Conservation (phyloP, 2,329 filamentous ascomycete genomes). For the Pyrenophora seminiperda region DNA sequence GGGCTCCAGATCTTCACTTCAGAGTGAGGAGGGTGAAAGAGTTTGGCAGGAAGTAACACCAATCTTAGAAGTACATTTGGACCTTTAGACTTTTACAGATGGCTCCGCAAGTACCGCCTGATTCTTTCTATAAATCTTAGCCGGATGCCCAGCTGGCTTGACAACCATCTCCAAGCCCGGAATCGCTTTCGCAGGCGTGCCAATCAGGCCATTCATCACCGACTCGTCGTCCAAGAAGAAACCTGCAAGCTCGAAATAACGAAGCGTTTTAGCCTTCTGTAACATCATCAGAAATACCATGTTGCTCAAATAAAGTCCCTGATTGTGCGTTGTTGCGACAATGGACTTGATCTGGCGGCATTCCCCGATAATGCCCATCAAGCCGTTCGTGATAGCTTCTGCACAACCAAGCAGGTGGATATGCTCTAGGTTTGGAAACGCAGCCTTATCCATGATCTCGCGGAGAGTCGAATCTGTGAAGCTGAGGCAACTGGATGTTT, state of each 20-base stretch:
- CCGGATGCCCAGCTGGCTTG: background rate
- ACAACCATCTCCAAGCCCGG: background rate
- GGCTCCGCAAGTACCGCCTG: background rate
- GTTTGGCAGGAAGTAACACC: too few species aligned
- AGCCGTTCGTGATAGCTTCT: background rate
- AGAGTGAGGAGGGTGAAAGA: too few species aligned
- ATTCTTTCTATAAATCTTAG: background rate
- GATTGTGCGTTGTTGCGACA: background rate
- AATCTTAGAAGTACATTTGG: too few species aligned
- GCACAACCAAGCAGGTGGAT: background rate
- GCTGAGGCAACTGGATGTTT: background rate
- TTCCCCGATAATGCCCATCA: background rate
- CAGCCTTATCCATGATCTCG: background rate
- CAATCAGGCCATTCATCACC: background rate
- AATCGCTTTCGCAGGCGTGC: background rate
- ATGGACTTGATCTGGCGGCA: background rate
- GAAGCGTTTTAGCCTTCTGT: background rate
- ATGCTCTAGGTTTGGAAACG: background rate
- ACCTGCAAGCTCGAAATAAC: background rate
- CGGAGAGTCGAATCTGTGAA: background rate
- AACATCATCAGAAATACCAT: background rate
- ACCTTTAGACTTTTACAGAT: background rate
- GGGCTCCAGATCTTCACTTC: too few species aligned
- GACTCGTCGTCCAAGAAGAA: background rate
- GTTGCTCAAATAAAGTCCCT: background rate